Conservation (phyloP, 352 stramenopile genomes). For the Globisporangium middletonii region DNA sequence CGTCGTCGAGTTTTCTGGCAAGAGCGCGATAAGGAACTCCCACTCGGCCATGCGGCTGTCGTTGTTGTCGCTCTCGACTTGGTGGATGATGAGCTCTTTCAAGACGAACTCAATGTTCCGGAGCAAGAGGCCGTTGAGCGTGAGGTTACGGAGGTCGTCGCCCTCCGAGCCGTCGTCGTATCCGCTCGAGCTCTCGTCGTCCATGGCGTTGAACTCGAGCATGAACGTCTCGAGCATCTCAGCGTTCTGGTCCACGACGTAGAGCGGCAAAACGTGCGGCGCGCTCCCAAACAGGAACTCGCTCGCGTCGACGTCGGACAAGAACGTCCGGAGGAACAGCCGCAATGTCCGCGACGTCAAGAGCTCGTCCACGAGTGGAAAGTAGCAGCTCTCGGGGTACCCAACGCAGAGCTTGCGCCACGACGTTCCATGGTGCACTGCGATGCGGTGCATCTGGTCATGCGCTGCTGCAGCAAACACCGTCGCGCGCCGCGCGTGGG, state of each 20-base stretch:
- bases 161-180: conserved; percentile 17
- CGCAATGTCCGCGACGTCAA: conserved; percentile 30
- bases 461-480: conserved; percentile 24
- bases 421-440: conserved; percentile 28
- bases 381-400: conserved; percentile 50
- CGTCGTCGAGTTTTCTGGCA: conserved; percentile 52
- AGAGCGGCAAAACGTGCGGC: conserved; percentile 50
- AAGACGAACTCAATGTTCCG: conserved; percentile 47
- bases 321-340: conserved; percentile 54
- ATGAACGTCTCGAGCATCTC: conserved; percentile 42
- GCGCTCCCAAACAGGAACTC: conserved; percentile 45
- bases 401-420: conserved; percentile 53
- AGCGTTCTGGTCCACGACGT: conserved; percentile 54
- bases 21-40: conserved; percentile 68
- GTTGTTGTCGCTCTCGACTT: conserved; percentile 45
- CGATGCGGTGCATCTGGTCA: conserved; percentile 50
- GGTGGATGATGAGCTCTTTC: conserved; percentile 62
- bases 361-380: conserved; percentile 48
- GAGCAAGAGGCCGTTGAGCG: conserved; percentile 35
- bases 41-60: conserved; percentile 46
- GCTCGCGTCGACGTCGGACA: conserved; percentile 32
- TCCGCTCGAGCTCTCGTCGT: conserved; percentile 17
- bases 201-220: conserved; percentile 22
- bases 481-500: conserved; percentile 18
- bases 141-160: conserved; percentile 16